Evolutionary conservation across 768 basidiomycete species (phyloP), one percentile per base, ranked within the genome.

Genomic region (Termitomyces titanicus): DNA sequence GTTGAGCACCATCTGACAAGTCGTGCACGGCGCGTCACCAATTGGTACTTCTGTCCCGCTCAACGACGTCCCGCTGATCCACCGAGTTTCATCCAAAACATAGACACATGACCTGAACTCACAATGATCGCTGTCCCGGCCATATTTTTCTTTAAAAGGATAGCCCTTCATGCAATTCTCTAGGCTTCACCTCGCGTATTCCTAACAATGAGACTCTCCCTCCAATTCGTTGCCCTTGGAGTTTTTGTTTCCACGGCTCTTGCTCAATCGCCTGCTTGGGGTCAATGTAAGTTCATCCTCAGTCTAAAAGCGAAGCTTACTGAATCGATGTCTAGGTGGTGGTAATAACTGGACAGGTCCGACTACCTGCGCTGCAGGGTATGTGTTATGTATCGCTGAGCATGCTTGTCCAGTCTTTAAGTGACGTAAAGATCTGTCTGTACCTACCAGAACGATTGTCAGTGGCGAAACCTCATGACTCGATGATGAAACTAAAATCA

Each of bases 301-400:
- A 1, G n/a, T 33, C 35, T 1, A 22, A n/a, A 25, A 3, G 15
- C 11, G 1, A 48, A 31, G 20, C 33, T 52, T 12, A 3, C 18
- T 35, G 22, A 40, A 38, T 20, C 15, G 12, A 51, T n/a, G 18
- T 44, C 17, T 34, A 63, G 61, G 60, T 35, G 65, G 61, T 18
- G 65, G 63, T 12, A 70, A 61, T 42, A 68, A 69, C 17, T 79
- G 75, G 74, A 70, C 74, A 6, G 78, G 79, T 44, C 24, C 69
- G 18, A 77, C 75, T 6, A 69, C 70, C 11, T 79, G 79, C 42
- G 71, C 70, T 40, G 53, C 73, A 25, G 73, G 75, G 73, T 78
- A 60, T 2, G 52, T 42, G 24, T n/a, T 7, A n/a, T 18, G 13
- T 38, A 7, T 39, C 25, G 22, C 1, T 10, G 3, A 5, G 5